Evolutionary conservation across 129 eudicot species (phyloP).

Genomic region (Ambrosia artemisiifolia): DNA sequence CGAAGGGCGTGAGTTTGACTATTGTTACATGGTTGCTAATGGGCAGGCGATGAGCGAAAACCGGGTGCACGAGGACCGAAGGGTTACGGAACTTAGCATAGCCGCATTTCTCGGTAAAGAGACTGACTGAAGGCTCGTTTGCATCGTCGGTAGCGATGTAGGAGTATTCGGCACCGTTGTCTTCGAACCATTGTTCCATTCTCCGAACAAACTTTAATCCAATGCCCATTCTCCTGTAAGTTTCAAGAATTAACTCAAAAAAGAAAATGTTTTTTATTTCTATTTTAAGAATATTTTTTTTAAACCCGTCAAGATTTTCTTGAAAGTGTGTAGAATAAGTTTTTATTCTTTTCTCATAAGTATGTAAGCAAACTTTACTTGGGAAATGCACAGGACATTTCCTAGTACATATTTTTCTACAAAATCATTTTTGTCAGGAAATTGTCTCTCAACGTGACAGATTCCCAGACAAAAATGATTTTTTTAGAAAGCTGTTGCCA

Average conservation of each 20-base stretch:
- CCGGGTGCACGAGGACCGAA: slow-evolving; percentile 87
- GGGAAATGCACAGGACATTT: no score
- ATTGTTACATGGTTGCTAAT: slow-evolving; percentile 40
- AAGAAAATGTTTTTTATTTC: neutral
- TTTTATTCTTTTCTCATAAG: no score
- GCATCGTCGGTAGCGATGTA: slow-evolving; percentile 88
- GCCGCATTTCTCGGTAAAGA: slow-evolving; percentile 78
- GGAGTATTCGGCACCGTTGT: slow-evolving; percentile 85
- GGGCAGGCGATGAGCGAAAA: slow-evolving; percentile 62
- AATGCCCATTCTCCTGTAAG: slow-evolving; percentile 69
- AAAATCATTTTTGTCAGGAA: no score
- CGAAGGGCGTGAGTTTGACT: slow-evolving; percentile 45
- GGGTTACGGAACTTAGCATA: slow-evolving; percentile 93
- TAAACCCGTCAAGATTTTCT: neutral
- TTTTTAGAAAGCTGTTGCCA: no score
- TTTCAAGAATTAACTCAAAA: neutral
- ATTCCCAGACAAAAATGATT: no score
- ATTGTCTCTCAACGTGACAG: no score
- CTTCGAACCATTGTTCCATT: slow-evolving; percentile 81
- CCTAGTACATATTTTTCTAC: no score
- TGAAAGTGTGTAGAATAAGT: no score
- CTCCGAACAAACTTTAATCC: slow-evolving; percentile 57
- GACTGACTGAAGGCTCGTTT: slow-evolving; percentile 68
- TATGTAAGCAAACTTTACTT: no score
- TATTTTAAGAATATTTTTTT: neutral